These are phyloP conservation scores for Sporothrix variecibatus DNA, from an alignment of 2,329 filamentous ascomycete genomes.

Conservation along the genomic window DNA sequence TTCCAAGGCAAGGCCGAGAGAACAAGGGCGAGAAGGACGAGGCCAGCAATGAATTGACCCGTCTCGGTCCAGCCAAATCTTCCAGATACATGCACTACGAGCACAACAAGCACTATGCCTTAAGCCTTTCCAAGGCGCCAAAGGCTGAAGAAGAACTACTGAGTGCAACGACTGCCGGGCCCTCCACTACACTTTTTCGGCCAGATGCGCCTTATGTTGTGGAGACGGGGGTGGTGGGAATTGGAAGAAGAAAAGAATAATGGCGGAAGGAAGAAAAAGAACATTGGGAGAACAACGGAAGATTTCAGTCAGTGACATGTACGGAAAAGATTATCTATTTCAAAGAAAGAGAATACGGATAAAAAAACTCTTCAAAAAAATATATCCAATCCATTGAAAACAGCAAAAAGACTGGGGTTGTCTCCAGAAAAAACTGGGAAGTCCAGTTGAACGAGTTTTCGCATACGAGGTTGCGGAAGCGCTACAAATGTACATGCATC, in stretches of 20 bases:
- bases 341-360: too few species aligned
- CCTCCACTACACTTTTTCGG: background rate
- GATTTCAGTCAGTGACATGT: background rate
- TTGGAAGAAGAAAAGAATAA: background rate
- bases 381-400: background rate
- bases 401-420: too few species aligned
- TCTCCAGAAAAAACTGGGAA: background rate
- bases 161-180: background rate
- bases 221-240: background rate
- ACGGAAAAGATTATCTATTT: background rate
- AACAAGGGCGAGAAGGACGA: too few species aligned
- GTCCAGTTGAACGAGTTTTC: background rate
- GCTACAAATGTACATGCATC: background rate
- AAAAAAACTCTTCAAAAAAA: background rate
- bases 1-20: background rate
- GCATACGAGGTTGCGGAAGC: background rate
- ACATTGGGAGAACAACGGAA: background rate
- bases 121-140: background rate
- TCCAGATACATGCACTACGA: background rate
- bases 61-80: background rate
- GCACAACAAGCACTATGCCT: background rate
- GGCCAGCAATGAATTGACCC: background rate
- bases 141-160: background rate
- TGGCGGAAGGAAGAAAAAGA: background rate
- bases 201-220: background rate